These are phyloP conservation scores for Aspergillus biplanus DNA, from an alignment of 495 filamentous ascomycete species.

Conservation along the genomic window DNA sequence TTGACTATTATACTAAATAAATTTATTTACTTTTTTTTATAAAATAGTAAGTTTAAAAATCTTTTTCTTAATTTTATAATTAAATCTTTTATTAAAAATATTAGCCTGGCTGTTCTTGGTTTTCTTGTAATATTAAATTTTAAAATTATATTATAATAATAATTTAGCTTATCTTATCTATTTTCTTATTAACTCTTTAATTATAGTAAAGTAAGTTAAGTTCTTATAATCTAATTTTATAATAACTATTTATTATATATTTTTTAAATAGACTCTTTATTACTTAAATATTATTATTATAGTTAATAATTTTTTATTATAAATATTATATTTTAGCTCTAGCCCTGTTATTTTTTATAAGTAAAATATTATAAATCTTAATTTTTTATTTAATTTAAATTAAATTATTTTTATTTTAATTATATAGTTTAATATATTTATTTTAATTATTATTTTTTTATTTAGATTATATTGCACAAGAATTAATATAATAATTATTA, in stretches of 20 bases:
- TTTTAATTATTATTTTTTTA: neutral
- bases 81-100: neutral
- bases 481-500: neutral
- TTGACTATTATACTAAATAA: neutral
- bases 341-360: neutral
- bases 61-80: neutral
- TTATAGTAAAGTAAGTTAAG: neutral
- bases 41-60: neutral
- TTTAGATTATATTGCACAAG: neutral
- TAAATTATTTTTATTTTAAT: neutral
- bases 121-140: neutral
- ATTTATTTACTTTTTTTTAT: neutral
- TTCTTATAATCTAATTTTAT: neutral
- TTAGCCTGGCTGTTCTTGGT: neutral
- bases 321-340: neutral
- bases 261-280: neutral
- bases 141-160: neutral
- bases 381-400: neutral
- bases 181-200: neutral
- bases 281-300: neutral
- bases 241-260: neutral
- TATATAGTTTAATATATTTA: neutral
- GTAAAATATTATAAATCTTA: neutral
- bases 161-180: neutral
- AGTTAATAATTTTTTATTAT: neutral